These are phyloP conservation scores for Colletotrichum caudatum DNA, from an alignment of 2,329 filamentous ascomycete genomes.

Conservation along the genomic window DNA sequence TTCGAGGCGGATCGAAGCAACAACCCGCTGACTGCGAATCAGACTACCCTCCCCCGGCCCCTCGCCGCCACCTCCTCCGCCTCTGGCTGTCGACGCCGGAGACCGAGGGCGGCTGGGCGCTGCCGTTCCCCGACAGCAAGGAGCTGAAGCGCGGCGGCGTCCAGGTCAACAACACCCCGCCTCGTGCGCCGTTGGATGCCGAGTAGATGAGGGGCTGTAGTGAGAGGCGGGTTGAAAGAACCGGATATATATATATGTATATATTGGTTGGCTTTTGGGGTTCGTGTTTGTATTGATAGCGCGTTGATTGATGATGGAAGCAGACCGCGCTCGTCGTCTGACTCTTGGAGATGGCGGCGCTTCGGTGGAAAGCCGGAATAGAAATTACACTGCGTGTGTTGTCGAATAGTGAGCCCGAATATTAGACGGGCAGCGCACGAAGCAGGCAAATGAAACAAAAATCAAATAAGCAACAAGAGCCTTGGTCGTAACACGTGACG, in stretches of 20 bases:
- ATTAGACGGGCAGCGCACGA: neutral
- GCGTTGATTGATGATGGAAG: neutral
- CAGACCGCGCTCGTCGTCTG: neutral
- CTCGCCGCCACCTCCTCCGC: constrained; percentile 82
- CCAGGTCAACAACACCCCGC: constrained; percentile 84
- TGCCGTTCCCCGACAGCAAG: constrained; percentile 83
- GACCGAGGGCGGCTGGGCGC: constrained; percentile 83
- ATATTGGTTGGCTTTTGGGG: neutral
- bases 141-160: constrained; percentile 92
- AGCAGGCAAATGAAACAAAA: constrained; percentile 7
- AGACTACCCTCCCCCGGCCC: constrained; percentile 72
- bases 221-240: neutral
- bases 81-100: constrained; percentile 88
- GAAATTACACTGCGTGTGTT: neutral
- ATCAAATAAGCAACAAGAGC: no score
- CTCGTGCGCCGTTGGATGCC: constrained; percentile 80
- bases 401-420: neutral
- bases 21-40: neutral
- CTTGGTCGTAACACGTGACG: neutral
- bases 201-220: constrained; percentile 64
- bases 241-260: no score
- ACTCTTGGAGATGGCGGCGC: neutral
- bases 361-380: neutral
- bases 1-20: neutral
- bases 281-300: neutral